phyloP scores from a whole-genome alignment of 495 filamentous ascomycete genomes.

The Tuber microsphaerosporum region DNA sequence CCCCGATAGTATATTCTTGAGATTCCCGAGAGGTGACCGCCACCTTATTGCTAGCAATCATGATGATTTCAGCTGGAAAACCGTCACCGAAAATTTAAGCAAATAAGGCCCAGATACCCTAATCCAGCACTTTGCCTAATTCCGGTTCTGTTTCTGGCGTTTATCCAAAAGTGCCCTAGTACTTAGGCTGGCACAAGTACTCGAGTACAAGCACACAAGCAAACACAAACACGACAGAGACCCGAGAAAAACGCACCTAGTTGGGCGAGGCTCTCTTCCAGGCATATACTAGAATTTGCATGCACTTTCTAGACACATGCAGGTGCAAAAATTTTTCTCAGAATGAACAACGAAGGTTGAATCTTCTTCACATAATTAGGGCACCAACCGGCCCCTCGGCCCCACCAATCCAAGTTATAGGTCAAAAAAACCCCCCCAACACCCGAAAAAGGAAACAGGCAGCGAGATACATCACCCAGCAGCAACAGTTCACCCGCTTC shows the following conservation, averaged over 20 bases:
- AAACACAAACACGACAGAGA: background rate
- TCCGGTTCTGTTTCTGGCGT: background rate
- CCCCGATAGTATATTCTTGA: background rate
- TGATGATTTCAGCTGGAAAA: background rate
- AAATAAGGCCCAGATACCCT: too few relatives aligned
- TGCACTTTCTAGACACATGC: background rate
- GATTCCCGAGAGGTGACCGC: background rate
- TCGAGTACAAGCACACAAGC: background rate
- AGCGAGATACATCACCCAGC: background rate
- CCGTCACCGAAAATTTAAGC: background rate
- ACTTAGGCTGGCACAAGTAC: background rate
- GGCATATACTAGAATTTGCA: background rate
- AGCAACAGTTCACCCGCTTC: background rate
- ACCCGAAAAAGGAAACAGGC: background rate
- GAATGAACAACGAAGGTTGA: background rate
- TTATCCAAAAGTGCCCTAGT: background rate
- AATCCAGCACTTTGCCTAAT: background rate
- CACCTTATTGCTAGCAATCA: background rate
- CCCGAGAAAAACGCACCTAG: background rate
- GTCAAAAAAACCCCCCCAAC: background rate
- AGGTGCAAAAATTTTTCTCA: background rate
- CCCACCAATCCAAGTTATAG: background rate
- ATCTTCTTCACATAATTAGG: background rate
- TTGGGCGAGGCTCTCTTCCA: background rate
- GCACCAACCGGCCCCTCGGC: background rate